Percentiles rank a stretch among this genome's conserved stretches.
Conservation (phyloP, 352 stramenopile genomes). For the Phytopythium sindhum region DNA sequence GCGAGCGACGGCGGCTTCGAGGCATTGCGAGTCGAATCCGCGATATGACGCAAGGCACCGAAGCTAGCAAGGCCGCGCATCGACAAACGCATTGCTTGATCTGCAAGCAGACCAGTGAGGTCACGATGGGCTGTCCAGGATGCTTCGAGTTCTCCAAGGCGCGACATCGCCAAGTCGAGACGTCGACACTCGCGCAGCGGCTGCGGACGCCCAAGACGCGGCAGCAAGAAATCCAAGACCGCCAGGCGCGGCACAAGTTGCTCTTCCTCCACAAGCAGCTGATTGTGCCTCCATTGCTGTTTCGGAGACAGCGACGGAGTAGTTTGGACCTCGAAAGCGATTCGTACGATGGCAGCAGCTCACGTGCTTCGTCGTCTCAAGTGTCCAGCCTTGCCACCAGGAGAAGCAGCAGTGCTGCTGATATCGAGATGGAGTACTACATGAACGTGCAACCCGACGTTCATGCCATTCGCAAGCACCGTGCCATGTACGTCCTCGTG, state of each 20-base stretch:
- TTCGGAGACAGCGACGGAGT: constrained; percentile 5
- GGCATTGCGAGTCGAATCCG: neutral
- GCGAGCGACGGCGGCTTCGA: constrained; percentile 2
- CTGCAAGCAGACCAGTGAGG: constrained; percentile 20
- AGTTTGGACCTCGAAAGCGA: neutral
- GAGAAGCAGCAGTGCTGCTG: neutral
- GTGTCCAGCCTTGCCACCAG: neutral
- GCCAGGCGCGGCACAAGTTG: constrained; percentile 32
- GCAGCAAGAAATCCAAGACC: constrained; percentile 41
- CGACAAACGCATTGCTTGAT: constrained; percentile 19
- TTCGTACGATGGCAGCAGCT: neutral
- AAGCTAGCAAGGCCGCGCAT: neutral
- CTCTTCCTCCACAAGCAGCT: constrained; percentile 42
- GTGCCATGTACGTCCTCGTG: constrained; percentile 37
- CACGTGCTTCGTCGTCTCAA: neutral
- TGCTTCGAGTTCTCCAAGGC: constrained; percentile 59
- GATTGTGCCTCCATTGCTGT: constrained; percentile 30
- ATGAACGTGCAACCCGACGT: constrained; percentile 42
- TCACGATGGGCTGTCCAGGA: constrained; percentile 49
- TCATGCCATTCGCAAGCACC: constrained; percentile 53
- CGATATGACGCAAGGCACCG: neutral
- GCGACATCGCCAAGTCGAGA: constrained; percentile 28
- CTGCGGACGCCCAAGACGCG: constrained; percentile 54
- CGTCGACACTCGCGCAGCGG: constrained; percentile 34
- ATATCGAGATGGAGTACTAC: constrained; percentile 31